Base-by-base conservation (phyloP, 176 grass and related monocot species). In the Bromus sterilis region DNA sequence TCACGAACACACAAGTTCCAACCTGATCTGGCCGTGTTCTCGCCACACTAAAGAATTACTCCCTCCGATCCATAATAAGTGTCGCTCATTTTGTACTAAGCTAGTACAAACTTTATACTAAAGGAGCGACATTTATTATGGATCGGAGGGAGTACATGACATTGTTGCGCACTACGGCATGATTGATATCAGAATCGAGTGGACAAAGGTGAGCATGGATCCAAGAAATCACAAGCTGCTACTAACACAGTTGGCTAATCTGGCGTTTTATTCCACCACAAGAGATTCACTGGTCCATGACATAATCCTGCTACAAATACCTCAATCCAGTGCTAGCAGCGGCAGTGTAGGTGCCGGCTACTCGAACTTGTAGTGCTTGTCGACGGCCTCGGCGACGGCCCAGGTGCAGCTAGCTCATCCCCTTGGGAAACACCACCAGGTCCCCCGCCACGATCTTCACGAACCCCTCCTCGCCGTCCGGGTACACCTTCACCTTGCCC, bases 401-500 rank as follows among this genome's bases (percentile, higher is more conserved):
- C 95, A 95, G 81, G 95, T 93, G 84, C 95, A 98, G 40, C n/a
- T n/a, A n/a, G n/a, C 66, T 95, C 96, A 98, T 95, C 9, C 96
- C 96, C 84, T 91, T 89, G 78, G 92, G 92, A 83, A 98, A 98
- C 36, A 87, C 95, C 86, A 95, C 95, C 24, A 98, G 82, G 77
- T 98, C 92, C 53, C 95, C 95, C 9, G 95, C 90, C 13, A 78
- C 82, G 44, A 95, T 93, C 84, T 98, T 92, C n/a, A 98, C 92
- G 86, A 82, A 98, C 15, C 89, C 92, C 20, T 91, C 85, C 34
- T 89, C 89, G 8, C 92, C 95, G 1, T 98, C 92, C 2, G 95
- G 95, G 87, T 91, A 98, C 28, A 98, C 95, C 82, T 95, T 98
- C 75, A 95, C 95, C 87, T 98, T 98, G 57, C 95, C 95, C 85